Conservation (phyloP, 2,329 filamentous ascomycete species). For the Fusarium algeriense region DNA sequence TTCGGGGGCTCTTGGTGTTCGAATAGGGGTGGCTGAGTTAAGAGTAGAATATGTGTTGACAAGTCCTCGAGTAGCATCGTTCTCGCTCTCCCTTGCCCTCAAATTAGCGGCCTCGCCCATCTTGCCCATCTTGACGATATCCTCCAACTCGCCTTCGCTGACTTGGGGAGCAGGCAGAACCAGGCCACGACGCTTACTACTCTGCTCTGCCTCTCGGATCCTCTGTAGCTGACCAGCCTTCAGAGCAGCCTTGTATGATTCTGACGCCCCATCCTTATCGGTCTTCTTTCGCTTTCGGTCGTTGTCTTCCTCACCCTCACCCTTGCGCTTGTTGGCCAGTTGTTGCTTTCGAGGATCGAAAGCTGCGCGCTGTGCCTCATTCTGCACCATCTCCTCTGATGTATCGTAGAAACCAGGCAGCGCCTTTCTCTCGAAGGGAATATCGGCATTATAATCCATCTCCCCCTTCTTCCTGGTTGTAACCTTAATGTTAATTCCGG, state of each 20-base stretch:
- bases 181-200: conserved; percentile 89
- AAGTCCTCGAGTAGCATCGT: conserved; percentile 85
- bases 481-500: conserved; percentile 98
- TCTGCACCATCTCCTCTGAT: conserved; percentile 79
- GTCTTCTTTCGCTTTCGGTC: conserved; percentile 90
- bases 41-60: conserved; percentile 88
- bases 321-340: conserved; percentile 91
- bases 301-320: conserved; percentile 85
- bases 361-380: conserved; percentile 84
- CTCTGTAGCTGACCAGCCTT: conserved; percentile 96
- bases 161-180: conserved; percentile 91
- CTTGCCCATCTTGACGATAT: conserved; percentile 99
- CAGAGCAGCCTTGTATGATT: conserved; percentile 85
- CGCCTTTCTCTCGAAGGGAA: conserved; percentile 95
- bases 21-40: conserved; percentile 85
- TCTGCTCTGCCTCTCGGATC: conserved; percentile 95
- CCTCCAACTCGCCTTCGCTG: conserved; percentile 90
- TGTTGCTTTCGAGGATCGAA: conserved; percentile 96
- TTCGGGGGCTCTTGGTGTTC: conserved; percentile 89
- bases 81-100: conserved; percentile 82
- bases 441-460: conserved; percentile 99
- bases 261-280: conserved; percentile 83
- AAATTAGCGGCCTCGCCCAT: conserved; percentile 86
- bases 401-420: conserved; percentile 95
- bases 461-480: conserved; percentile 91